Base-by-base conservation (phyloP, 371 early-diverging fungal genomes). In the Mucor lusitanicus region DNA sequence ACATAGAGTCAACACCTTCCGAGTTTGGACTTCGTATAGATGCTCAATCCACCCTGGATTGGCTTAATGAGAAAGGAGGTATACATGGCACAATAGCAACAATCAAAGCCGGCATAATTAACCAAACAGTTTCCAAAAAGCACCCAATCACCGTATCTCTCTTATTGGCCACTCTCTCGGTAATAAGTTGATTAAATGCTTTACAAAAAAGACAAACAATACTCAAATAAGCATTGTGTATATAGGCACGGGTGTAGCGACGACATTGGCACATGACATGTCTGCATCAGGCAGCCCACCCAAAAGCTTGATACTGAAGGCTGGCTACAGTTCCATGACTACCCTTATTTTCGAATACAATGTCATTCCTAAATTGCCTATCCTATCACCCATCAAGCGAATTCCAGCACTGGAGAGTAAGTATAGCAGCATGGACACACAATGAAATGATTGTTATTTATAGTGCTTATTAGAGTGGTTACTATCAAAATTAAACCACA, bases 131-230 rank as follows among this genome's bases (percentile, higher is more conserved):
- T 44, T 44, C n/a, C 17, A 19, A 44, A 30, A 60, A 82, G 83
- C 80, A 17, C 33, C 75, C 27, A 69, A 67, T 40, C 53, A 64
- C 32, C 74, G 68, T 21, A 80, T 82, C 48, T 64, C 73, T 8
- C 67, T 82, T 5, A 73, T 79, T 61, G 83, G 83, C 0, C 83
- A 82, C 64, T 82, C 83, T 1, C 71, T 81, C 21, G 81, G 81
- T 81, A 76, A 70, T 81, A 76, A 70, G 55, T 59, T 25, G 59
- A 42, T 13, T 28, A 12, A 50, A 23, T 15, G 3, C 27, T 55
- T n/a, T 37, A 39, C 53, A 17, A 12, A 39, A 15, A n/a, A n/a
- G n/a, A 30, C 39, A 33, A 39, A 37, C 23, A 27, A 3, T 30
- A 30, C 30, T 30, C n/a, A 19, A 44, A 2, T 6, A 19, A 7